phyloP scores from a whole-genome alignment of 2,329 filamentous ascomycete species.

The Aureobasidium lini region DNA sequence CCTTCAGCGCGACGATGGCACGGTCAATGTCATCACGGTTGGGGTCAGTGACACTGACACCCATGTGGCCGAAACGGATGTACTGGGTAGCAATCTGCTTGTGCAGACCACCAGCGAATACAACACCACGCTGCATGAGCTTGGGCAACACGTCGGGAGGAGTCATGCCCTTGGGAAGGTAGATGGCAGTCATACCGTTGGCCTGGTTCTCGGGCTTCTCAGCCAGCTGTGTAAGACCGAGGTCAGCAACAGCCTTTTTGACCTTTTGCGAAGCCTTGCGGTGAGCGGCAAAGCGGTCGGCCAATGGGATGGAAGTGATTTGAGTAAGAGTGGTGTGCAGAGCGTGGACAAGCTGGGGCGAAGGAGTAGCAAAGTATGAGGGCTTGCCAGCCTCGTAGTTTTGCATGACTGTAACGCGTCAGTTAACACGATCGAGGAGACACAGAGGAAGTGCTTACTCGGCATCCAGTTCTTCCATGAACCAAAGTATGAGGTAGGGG shows the following conservation, averaged over 20 bases:
- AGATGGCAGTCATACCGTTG: slow-evolving; percentile 96
- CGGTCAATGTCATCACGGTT: slow-evolving; percentile 74
- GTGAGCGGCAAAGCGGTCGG: slow-evolving; percentile 78
- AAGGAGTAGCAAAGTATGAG: slow-evolving; percentile 95
- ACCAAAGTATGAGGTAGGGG: slow-evolving; percentile 83
- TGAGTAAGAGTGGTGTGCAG: slow-evolving; percentile 83
- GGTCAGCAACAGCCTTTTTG: slow-evolving; percentile 71
- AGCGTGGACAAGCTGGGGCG: slow-evolving; percentile 87
- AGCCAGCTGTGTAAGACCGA: slow-evolving; percentile 84
- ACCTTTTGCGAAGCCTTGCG: slow-evolving; percentile 71
- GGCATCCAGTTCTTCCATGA: slow-evolving; percentile 97
- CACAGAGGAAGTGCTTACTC: slow-evolving; percentile 47
- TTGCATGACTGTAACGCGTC: slow-evolving; percentile 65
- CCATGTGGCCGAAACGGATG: slow-evolving; percentile 96
- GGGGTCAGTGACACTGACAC: slow-evolving; percentile 80
- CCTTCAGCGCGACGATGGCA: slow-evolving; percentile 70
- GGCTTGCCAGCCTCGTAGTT: slow-evolving; percentile 98
- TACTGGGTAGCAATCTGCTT: slow-evolving; percentile 93
- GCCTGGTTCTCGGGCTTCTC: slow-evolving; percentile 82
- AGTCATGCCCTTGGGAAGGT: slow-evolving; percentile 76
- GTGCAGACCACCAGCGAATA: slow-evolving; percentile 93
- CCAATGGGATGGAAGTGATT: slow-evolving; percentile 71
- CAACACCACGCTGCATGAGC: slow-evolving; percentile 75
- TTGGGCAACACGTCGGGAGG: slow-evolving; percentile 78
- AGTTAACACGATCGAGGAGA: neutral